Evolutionary conservation across 192 early-diverging fungal species (phyloP).

Genomic region (Linnemannia exigua): DNA sequence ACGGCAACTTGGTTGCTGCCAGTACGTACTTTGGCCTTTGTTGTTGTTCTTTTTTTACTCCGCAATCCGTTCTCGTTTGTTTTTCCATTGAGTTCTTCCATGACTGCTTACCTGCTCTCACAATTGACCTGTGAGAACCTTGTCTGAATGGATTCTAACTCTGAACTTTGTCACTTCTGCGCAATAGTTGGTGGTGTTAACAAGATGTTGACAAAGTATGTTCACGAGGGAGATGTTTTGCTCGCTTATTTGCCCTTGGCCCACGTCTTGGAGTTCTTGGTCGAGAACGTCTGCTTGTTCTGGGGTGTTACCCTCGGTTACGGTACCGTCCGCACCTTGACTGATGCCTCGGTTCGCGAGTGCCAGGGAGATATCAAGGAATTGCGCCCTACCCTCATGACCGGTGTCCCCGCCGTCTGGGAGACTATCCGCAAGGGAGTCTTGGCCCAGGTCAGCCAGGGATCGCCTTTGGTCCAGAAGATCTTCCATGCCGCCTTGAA

Average conservation of each 20-base stretch:
- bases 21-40: slow-evolving; percentile 53
- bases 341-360: slow-evolving; percentile 73
- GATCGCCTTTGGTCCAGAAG: slow-evolving; percentile 67
- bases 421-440: slow-evolving; percentile 91
- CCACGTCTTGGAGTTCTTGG: slow-evolving; percentile 90
- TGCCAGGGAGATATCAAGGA: slow-evolving; percentile 81
- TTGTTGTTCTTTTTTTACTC: not conserved
- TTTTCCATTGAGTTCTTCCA: not conserved
- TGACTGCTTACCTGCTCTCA: not conserved
- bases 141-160: not conserved
- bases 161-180: not conserved
- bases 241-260: slow-evolving; percentile 91
- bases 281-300: slow-evolving; percentile 81
- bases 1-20: slow-evolving; percentile 87
- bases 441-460: slow-evolving; percentile 69
- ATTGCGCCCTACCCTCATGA: slow-evolving; percentile 82
- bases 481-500: slow-evolving; percentile 84
- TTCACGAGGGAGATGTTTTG: slow-evolving; percentile 70
- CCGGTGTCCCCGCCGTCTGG: slow-evolving; percentile 90
- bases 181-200: slow-evolving; percentile 70
- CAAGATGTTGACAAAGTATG: slow-evolving; percentile 61
- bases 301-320: slow-evolving; percentile 77
- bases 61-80: not conserved
- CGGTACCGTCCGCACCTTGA: slow-evolving; percentile 80
- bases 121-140: not conserved